A percentile compares a stretch with the other conserved stretches of the same genome.
Evolutionary conservation across 371 early-diverging fungal genomes (phyloP).

Genomic region (Haplosporangium sp.): DNA sequence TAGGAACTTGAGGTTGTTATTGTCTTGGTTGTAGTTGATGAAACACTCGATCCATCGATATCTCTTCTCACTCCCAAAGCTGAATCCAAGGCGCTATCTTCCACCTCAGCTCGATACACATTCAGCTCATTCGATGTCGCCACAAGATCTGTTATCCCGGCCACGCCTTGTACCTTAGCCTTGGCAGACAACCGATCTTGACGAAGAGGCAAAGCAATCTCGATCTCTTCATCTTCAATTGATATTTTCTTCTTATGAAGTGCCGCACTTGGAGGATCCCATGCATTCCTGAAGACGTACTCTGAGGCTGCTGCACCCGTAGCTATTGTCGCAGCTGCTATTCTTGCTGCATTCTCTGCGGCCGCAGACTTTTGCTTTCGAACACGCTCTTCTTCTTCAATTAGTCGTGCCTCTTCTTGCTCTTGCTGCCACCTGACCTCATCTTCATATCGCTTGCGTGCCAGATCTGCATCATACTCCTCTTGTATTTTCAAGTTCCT

Average conservation of each 20-base stretch:
- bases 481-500: slow-evolving; percentile 41
- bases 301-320: too few species aligned
- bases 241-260: slow-evolving; percentile 43
- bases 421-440: slow-evolving; percentile 45
- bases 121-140: not conserved
- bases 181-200: slow-evolving; percentile 20
- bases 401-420: slow-evolving; percentile 48
- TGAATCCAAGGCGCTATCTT: too few species aligned
- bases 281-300: slow-evolving; percentile 51
- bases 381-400: slow-evolving; percentile 38
- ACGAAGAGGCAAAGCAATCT: slow-evolving; percentile 43
- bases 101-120: not conserved
- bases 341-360: not conserved
- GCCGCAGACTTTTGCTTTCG: slow-evolving; percentile 20
- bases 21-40: not conserved
- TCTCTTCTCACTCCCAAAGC: too few species aligned
- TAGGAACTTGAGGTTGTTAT: too few species aligned
- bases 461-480: slow-evolving; percentile 29
- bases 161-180: not conserved
- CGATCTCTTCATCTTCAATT: slow-evolving; percentile 50
- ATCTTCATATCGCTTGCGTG: slow-evolving; percentile 33
- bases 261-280: slow-evolving; percentile 46
- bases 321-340: too few species aligned
- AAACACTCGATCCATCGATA: too few species aligned
- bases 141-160: slow-evolving; percentile 2